A percentile compares a stretch with the other conserved stretches of the same genome.
Evolutionary conservation across 129 eudicot species (phyloP).

Genomic region (Flaveria brownii): DNA sequence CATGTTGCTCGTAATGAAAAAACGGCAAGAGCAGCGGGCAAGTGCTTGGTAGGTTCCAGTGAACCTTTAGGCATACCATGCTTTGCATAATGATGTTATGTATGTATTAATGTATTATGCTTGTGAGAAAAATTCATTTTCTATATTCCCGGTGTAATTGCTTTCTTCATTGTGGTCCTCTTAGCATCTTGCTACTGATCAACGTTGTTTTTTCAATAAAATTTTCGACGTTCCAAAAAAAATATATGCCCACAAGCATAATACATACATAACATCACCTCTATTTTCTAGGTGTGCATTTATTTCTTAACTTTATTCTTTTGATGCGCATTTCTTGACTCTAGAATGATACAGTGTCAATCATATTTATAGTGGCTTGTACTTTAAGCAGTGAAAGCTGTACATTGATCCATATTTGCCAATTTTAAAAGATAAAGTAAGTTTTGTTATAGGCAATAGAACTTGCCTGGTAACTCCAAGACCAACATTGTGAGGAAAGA

Average conservation of each 20-base stretch:
- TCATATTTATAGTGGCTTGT: not conserved
- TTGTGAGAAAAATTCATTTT: no score
- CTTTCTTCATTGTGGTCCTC: no score
- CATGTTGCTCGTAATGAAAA: not conserved
- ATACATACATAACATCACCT: not conserved
- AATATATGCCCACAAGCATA: not conserved
- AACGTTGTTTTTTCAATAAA: no score
- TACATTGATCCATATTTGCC: conserved; percentile 14
- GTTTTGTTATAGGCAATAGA: not conserved
- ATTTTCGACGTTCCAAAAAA: not conserved
- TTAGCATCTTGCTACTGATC: no score
- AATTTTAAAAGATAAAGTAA: conserved; percentile 15
- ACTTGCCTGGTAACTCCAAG: conserved; percentile 70
- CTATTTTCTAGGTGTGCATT: conserved; percentile 4
- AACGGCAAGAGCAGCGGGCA: no score
- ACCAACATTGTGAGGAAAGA: conserved; percentile 53
- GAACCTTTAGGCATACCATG: no score
- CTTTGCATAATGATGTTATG: no score
- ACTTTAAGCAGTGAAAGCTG: conserved; percentile 8
- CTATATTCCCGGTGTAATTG: no score
- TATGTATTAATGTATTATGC: no score
- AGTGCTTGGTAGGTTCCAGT: no score
- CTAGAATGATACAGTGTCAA: not conserved
- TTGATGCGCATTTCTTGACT: not conserved
- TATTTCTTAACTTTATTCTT: not conserved